phyloP scores from a whole-genome alignment of 768 basidiomycete genomes.

The Tricholoma matsutake region DNA sequence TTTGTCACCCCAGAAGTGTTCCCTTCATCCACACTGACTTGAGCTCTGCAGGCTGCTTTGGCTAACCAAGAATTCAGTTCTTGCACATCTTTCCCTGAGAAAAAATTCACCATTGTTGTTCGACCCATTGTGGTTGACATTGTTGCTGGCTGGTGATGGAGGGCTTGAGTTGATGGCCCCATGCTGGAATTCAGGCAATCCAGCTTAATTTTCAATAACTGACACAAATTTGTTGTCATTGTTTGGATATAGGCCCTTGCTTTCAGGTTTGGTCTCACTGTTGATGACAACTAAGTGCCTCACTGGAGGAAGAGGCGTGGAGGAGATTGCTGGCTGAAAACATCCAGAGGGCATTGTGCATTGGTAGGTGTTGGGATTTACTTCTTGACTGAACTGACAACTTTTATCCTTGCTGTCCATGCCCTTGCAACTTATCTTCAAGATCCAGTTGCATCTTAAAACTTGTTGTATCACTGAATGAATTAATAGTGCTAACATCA shows the following conservation, averaged over 20 bases:
- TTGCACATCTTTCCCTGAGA: background rate
- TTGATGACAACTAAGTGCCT: background rate
- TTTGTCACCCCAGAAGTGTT: too few relatives aligned
- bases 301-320: background rate
- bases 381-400: background rate
- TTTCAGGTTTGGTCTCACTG: background rate
- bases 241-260: too few relatives aligned
- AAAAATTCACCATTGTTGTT: background rate
- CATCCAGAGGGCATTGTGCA: background rate
- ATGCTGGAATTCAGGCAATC: background rate
- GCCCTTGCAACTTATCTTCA: background rate
- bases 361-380: slow-evolving; percentile 1
- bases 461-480: background rate
- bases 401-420: background rate
- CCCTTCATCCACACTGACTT: too few relatives aligned
- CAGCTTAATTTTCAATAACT: background rate
- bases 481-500: background rate
- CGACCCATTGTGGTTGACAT: background rate
- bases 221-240: too few relatives aligned
- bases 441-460: background rate
- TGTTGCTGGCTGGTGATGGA: too few relatives aligned
- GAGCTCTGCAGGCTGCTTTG: too few relatives aligned
- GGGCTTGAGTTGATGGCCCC: too few relatives aligned
- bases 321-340: background rate
- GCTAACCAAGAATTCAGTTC: too few relatives aligned